Percentiles rank a stretch among this genome's conserved stretches.
These are phyloP conservation scores for Aureobasidium sp. DNA, from an alignment of 2,329 filamentous ascomycete species.

Conservation along the genomic window DNA sequence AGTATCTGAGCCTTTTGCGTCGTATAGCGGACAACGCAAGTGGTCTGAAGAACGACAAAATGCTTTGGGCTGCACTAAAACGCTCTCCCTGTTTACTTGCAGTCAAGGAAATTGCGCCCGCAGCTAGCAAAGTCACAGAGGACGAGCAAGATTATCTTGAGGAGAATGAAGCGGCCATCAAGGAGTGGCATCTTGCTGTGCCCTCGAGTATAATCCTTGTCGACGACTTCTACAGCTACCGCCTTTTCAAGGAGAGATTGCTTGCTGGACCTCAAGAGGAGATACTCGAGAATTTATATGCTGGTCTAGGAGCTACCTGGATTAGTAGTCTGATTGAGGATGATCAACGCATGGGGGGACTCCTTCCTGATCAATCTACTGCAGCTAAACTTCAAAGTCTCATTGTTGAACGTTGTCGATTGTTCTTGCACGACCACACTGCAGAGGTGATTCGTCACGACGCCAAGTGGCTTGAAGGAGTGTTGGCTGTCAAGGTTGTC, in stretches of 20 bases:
- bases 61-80: slow-evolving; percentile 68
- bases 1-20: slow-evolving; percentile 75
- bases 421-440: slow-evolving; percentile 81
- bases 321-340: slow-evolving; percentile 73
- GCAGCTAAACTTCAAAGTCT: slow-evolving; percentile 66
- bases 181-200: slow-evolving; percentile 68
- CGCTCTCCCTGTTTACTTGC: slow-evolving; percentile 70
- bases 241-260: slow-evolving; percentile 75
- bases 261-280: slow-evolving; percentile 89
- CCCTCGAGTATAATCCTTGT: slow-evolving; percentile 67
- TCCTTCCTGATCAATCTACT: slow-evolving; percentile 57
- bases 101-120: slow-evolving; percentile 61
- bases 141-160: slow-evolving; percentile 34
- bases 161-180: slow-evolving; percentile 47
- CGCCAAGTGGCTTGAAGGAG: slow-evolving; percentile 80
- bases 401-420: slow-evolving; percentile 76
- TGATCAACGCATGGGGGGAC: slow-evolving; percentile 61
- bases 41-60: slow-evolving; percentile 66
- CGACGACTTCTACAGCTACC: slow-evolving; percentile 84
- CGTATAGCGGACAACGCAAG: slow-evolving; percentile 66
- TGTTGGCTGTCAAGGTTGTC: slow-evolving; percentile 69
- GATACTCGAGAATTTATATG: slow-evolving; percentile 72
- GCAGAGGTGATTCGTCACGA: slow-evolving; percentile 77
- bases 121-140: slow-evolving; percentile 44
- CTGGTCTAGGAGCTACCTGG: slow-evolving; percentile 65